Base-by-base conservation (phyloP, 2,329 filamentous ascomycete species). In the Endocalyx cinctus region DNA sequence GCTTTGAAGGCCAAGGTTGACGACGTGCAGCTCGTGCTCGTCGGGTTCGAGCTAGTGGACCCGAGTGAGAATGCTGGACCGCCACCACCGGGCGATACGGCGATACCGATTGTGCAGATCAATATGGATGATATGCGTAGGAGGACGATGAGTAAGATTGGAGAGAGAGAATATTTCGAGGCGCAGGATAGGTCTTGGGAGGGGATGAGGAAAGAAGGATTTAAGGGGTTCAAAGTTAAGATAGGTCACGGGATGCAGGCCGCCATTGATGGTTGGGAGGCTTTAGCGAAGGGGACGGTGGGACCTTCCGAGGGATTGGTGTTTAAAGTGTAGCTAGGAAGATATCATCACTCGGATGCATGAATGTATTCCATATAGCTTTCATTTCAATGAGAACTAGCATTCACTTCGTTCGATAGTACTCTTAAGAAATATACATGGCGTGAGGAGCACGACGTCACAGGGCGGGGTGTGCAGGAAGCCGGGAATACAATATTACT, bases 201-300 rank as follows among this genome's bases (percentile, higher is more conserved):
- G 16, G 25, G 14, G 17, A 33, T 54, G 17, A 18, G 29, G 26
- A 30, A 30, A 2, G 50, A 48, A 5, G 50, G 50, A 4, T 32
- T 55, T 3, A 31, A 31, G 29, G 52, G 52, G 15, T 35, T 57
- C 5, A 31, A 26, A 18, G 23, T 52, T 2, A 32, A 17, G 3
- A 56, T 51, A 52, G 52, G 50, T 5, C 39, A 49, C 38, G 48
- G 51, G 10, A 54, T 57, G 52, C 40, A 43, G 32, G 46, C 38
- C 16, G 48, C 51, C 3, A 25, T 36, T 11, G 34, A 46, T 29
- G 52, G 51, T 2, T 56, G 54, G 54, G 51, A 54, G 28, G 30
- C 34, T 10, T 36, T 54, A 14, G 48, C 47, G 4, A 32, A 29
- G 7, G 46, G 48, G 3, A 43, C 48, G 34, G 47, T 48, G 2